phyloP scores from a whole-genome alignment of 768 basidiomycete species.

The Candolleomyces eurysporus region DNA sequence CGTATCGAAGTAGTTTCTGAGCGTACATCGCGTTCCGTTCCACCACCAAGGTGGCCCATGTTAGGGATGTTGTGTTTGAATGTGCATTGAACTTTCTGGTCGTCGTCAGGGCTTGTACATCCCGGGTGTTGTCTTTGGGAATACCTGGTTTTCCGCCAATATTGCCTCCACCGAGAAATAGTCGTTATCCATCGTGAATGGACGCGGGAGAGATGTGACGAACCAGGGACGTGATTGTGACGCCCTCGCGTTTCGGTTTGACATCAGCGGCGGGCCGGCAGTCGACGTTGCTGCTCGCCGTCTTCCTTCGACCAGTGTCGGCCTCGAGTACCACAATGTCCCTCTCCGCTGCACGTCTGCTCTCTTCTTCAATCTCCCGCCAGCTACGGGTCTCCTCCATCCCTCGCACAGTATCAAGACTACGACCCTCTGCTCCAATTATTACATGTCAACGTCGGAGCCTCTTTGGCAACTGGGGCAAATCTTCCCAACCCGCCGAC shows the following conservation, averaged over 20 bases:
- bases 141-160: slow-evolving; percentile 85
- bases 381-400: background rate
- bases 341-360: background rate
- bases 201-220: background rate
- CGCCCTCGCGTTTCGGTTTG: background rate
- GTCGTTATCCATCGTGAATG: slow-evolving; percentile 71
- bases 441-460: slow-evolving; percentile 3
- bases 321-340: background rate
- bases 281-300: background rate
- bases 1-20: background rate
- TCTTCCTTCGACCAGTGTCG: background rate
- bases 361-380: background rate
- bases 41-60: slow-evolving; percentile 88
- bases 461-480: background rate
- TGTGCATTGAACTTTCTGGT: slow-evolving; percentile 88
- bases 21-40: slow-evolving; percentile 73
- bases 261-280: background rate
- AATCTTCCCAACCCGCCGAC: background rate
- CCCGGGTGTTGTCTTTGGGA: no score
- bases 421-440: background rate
- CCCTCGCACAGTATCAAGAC: background rate
- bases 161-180: slow-evolving; percentile 93
- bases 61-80: slow-evolving; percentile 83
- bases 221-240: background rate
- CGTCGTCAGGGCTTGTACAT: background rate